phyloP scores from a whole-genome alignment of 345 rosid species.

The Syzygium aromaticum region DNA sequence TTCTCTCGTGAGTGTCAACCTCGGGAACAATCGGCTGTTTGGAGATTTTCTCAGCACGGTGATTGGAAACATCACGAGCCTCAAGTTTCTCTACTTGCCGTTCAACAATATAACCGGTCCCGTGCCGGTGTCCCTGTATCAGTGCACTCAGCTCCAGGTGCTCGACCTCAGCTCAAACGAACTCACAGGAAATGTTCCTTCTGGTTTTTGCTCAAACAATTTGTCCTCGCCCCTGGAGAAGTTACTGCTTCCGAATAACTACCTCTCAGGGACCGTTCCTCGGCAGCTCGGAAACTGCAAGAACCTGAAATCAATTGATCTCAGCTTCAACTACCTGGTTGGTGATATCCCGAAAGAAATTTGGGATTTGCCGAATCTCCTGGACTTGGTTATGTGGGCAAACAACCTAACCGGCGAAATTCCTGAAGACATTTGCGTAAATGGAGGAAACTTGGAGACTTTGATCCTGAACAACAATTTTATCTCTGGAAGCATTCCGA shows the following conservation, averaged over 20 bases:
- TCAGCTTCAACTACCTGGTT: conserved; percentile 72
- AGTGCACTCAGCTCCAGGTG: conserved; percentile 54
- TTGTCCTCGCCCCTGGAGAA: conserved; percentile 45
- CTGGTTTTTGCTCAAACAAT: conserved; percentile 47
- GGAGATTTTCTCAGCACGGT: conserved; percentile 67
- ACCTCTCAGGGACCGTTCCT: conserved; percentile 71
- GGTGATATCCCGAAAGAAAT: conserved; percentile 60
- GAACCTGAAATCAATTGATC: conserved; percentile 60
- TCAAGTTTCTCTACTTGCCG: conserved; percentile 47
- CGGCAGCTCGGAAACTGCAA: conserved; percentile 65
- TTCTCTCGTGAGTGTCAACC: conserved; percentile 49
- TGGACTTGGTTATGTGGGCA: conserved; percentile 90
- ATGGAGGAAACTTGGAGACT: conserved; percentile 75
- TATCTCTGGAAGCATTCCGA: conserved; percentile 59
- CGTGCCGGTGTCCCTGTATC: conserved; percentile 53
- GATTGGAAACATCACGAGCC: conserved; percentile 45
- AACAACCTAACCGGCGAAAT: conserved; percentile 81
- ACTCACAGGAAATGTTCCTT: conserved; percentile 56
- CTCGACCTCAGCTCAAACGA: conserved; percentile 78
- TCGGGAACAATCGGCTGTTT: conserved; percentile 58
- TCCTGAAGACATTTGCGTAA: conserved; percentile 58
- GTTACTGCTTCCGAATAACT: conserved; percentile 58
- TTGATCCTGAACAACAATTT: conserved; percentile 85
- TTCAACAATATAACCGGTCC: conserved; percentile 73
- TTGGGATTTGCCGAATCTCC: conserved; percentile 67